Evolutionary conservation across 306 rosid genomes (phyloP).

Genomic region (Fagus sylvatica): DNA sequence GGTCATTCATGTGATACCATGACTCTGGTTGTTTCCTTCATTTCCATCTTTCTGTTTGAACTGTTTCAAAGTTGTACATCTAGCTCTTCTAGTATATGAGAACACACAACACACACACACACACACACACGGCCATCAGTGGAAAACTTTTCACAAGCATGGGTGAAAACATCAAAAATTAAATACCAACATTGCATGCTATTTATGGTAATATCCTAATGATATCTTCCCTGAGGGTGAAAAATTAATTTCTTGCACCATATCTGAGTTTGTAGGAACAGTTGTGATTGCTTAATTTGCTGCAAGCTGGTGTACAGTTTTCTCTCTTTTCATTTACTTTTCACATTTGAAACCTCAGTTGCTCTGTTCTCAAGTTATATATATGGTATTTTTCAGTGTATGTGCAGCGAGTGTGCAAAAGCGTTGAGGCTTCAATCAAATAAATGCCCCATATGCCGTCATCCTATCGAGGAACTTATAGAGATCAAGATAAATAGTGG

Average conservation of each 20-base stretch:
- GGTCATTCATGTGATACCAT: not conserved
- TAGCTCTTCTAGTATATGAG: not conserved
- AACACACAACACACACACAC: not conserved
- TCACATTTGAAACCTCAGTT: constrained; percentile 4
- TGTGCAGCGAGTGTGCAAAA: constrained; percentile 92
- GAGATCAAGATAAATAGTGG: constrained; percentile 69
- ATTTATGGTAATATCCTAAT: not conserved
- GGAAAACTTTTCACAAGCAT: not conserved
- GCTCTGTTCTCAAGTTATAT: constrained; percentile 22
- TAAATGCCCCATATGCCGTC: constrained; percentile 93
- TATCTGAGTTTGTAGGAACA: constrained; percentile 16
- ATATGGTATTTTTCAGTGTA: constrained; percentile 55
- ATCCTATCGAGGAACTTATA: constrained; percentile 74
- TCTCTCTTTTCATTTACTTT: constrained; percentile 3
- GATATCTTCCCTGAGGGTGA: not conserved
- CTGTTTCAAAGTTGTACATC: not conserved
- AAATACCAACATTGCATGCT: not conserved
- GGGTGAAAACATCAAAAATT: not conserved
- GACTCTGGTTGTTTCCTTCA: not conserved
- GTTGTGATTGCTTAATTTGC: constrained; percentile 1
- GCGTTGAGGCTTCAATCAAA: constrained; percentile 69
- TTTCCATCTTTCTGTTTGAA: not conserved
- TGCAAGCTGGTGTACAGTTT: not conserved
- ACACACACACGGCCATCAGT: not conserved
- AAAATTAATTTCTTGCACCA: not conserved